These are phyloP conservation scores for Harringtonia aguacate DNA, from an alignment of 2,329 filamentous ascomycete species.

Conservation along the genomic window DNA sequence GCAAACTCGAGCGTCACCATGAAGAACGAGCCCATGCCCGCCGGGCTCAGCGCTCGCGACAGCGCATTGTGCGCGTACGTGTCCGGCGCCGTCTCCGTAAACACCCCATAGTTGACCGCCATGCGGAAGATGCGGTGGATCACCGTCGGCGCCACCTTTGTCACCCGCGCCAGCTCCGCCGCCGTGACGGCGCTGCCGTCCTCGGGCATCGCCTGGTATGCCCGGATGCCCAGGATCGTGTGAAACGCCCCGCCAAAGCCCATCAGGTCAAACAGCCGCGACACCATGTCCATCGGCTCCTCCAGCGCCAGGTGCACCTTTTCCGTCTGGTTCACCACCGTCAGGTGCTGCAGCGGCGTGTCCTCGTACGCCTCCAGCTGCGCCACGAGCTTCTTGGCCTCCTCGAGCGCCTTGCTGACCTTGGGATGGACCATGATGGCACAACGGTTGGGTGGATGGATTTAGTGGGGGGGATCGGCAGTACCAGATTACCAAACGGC, in stretches of 20 bases:
- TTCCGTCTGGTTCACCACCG: neutral
- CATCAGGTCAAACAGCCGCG: neutral
- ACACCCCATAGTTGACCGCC: neutral
- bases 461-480: too few relatives aligned
- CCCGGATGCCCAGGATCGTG: conserved; percentile 1
- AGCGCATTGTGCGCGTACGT: conserved; percentile 1
- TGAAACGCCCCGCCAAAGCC: neutral
- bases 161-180: neutral
- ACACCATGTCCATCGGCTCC: neutral
- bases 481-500: too few relatives aligned
- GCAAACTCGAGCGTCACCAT: neutral
- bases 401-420: neutral
- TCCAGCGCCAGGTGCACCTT: neutral
- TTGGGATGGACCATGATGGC: neutral
- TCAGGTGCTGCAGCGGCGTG: neutral
- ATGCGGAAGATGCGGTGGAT: conserved; percentile 3
- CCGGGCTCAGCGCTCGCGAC: neutral
- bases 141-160: conserved; percentile 1
- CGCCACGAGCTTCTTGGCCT: conserved; percentile 2
- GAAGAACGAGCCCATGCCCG: conserved; percentile 1
- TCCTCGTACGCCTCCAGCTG: conserved; percentile 1
- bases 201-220: conserved; percentile 1
- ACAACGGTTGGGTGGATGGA: too few relatives aligned
- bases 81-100: conserved; percentile 1
- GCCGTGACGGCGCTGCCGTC: neutral